These are phyloP conservation scores for Kalmusia sp. DNA, from an alignment of 2,329 filamentous ascomycete species.

Conservation along the genomic window DNA sequence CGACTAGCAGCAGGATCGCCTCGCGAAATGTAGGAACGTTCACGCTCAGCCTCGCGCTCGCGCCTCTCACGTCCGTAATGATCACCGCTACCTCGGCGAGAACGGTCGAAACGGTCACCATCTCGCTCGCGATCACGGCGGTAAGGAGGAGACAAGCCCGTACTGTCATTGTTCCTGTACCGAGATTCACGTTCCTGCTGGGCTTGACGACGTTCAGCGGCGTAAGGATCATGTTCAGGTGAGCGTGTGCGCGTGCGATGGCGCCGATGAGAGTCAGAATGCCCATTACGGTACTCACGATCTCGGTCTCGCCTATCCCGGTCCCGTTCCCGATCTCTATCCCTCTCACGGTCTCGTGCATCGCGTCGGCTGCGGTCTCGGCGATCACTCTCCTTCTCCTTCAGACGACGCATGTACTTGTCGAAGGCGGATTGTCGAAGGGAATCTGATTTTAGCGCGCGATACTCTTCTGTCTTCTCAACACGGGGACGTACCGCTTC, in stretches of 20 bases:
- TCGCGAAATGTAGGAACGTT: slow-evolving; percentile 74
- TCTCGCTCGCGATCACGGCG: slow-evolving; percentile 51
- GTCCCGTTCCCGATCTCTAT: slow-evolving; percentile 34
- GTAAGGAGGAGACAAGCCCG: slow-evolving; percentile 62
- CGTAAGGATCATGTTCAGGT: slow-evolving; percentile 92
- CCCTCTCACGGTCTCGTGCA: slow-evolving; percentile 52
- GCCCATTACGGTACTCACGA: slow-evolving; percentile 49
- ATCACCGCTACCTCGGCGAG: slow-evolving; percentile 67
- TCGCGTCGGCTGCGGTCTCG: slow-evolving; percentile 50
- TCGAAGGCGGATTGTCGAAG: slow-evolving; percentile 85
- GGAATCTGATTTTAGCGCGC: slow-evolving; percentile 82
- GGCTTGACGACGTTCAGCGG: slow-evolving; percentile 91
- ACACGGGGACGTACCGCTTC: slow-evolving; percentile 84
- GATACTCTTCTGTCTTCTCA: slow-evolving; percentile 82
- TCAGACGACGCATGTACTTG: slow-evolving; percentile 87
- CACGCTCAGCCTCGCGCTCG: slow-evolving; percentile 88
- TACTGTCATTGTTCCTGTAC: slow-evolving; percentile 81
- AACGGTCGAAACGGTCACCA: slow-evolving; percentile 50
- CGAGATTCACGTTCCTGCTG: slow-evolving; percentile 94
- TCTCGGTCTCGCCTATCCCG: slow-evolving; percentile 51
- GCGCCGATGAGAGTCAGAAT: slow-evolving; percentile 49
- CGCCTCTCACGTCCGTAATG: slow-evolving; percentile 86
- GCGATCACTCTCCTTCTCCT: slow-evolving; percentile 80
- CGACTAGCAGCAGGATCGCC: slow-evolving; percentile 56
- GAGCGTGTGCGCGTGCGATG: slow-evolving; percentile 75